Conservation (phyloP, 2,329 filamentous ascomycete genomes). For the Claviceps arundinis region DNA sequence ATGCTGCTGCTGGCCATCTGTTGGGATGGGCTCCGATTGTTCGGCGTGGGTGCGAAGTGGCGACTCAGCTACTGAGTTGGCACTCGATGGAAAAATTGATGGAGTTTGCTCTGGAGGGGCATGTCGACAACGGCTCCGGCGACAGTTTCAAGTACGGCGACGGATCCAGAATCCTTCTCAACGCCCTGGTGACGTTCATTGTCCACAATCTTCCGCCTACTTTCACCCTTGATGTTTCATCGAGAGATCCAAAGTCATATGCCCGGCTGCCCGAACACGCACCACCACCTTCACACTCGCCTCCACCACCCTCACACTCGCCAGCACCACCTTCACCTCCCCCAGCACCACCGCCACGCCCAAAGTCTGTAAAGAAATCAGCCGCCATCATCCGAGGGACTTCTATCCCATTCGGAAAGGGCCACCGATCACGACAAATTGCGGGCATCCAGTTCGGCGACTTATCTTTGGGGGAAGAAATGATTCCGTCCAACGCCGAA, state of each 20-base stretch:
- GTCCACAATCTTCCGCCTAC: conserved; percentile 44
- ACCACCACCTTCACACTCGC: conserved; percentile 7
- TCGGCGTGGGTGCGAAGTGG: conserved; percentile 45
- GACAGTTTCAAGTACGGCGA: conserved; percentile 38
- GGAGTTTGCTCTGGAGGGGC: conserved; percentile 38
- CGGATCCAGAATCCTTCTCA: conserved; percentile 40
- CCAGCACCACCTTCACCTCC: neutral
- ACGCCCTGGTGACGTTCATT: conserved; percentile 44
- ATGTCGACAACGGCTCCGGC: conserved; percentile 21
- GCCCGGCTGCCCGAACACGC: conserved; percentile 24
- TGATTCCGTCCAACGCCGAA: conserved; percentile 17
- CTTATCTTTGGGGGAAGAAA: conserved; percentile 27
- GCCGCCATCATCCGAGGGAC: conserved; percentile 21
- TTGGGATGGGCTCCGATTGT: conserved; percentile 42
- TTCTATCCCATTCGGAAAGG: conserved; percentile 21
- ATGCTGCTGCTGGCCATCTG: conserved; percentile 48
- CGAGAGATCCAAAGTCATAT: conserved; percentile 22
- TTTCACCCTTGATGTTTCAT: conserved; percentile 43
- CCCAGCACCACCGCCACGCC: conserved; percentile 6
- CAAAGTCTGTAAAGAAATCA: conserved; percentile 5
- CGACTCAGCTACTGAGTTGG: conserved; percentile 45
- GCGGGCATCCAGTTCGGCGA: conserved; percentile 62
- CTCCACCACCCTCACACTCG: conserved; percentile 5
- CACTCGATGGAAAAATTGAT: conserved; percentile 47
- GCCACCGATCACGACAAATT: conserved; percentile 37